phyloP scores from a whole-genome alignment of 2,329 filamentous ascomycete species.

The Colletotrichum melonis region DNA sequence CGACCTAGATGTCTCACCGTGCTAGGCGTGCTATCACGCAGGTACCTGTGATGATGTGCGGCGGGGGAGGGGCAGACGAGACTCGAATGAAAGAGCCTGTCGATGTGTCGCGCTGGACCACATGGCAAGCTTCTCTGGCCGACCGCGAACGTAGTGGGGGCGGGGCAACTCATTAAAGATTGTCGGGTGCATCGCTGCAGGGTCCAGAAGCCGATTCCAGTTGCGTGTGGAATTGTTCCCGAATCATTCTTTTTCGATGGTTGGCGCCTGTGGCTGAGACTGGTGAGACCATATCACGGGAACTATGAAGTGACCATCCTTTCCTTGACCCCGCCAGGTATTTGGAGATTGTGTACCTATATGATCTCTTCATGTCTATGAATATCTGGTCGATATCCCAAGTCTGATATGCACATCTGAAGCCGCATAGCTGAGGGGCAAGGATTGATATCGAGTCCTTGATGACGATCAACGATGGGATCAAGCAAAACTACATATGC shows the following conservation, averaged over 20 bases:
- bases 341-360: no score
- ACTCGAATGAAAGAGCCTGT: slow-evolving; percentile 7
- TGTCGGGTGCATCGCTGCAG: slow-evolving; percentile 14
- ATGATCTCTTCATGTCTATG: background rate
- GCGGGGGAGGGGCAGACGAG: background rate
- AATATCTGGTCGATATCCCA: background rate
- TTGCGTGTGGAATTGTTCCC: background rate
- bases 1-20: background rate
- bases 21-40: background rate
- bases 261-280: background rate
- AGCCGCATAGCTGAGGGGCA: background rate
- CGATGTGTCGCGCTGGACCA: slow-evolving; percentile 24
- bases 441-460: background rate
- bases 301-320: background rate
- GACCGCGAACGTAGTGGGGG: slow-evolving; percentile 8
- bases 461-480: background rate
- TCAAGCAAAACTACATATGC: background rate
- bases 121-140: slow-evolving; percentile 31
- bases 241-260: background rate
- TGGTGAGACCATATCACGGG: background rate
- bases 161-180: background rate
- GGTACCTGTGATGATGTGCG: background rate
- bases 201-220: slow-evolving; percentile 23
- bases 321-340: no score
- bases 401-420: background rate